Evolutionary conservation across 2,329 filamentous ascomycete genomes (phyloP), one percentile per base, ranked within the genome.

Genomic region (Xylariaceae sp.): DNA sequence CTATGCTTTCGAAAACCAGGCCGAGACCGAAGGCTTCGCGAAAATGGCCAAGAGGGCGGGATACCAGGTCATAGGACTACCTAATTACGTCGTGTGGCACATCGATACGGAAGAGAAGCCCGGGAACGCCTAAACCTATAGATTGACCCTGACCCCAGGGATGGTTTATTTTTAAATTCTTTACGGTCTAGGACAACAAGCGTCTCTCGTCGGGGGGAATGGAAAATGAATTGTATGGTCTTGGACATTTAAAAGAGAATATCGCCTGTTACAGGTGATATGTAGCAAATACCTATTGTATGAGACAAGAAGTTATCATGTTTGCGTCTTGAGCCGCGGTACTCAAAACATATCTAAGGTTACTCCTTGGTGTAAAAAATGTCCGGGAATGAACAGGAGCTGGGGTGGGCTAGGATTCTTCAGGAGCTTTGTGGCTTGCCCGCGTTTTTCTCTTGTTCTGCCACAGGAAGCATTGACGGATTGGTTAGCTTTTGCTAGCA

Each of bases 51-150:
- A 94, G 69, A 76, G 88, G 48, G 92, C 92, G 13, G 92, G 92
- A 31, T 97, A 96, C 61, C 76, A 87, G 57, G 92, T 98, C 17
- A 78, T 88, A 52, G 92, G 92, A 31, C 71, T 98, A 40, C 92
- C 90, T 29, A 98, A 98, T 63, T 98, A 98, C 61, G 83, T 98
- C 35, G 90, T 98, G 43, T 98, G 92, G 92, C 92, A 98, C 61
- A 86, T 95, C 56, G 92, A 98, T 63, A 98, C 92, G 2, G 80
- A 89, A 40, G 92, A 98, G 70, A 95, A 96, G 73, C 77, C 80
- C 23, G 88, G 88, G 23, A 97, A 97, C 61, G 59, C 66, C 52
- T 76, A n/a, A n/a, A n/a, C n/a, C n/a, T n/a, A n/a, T n/a, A n/a
- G 66, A 56, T 45, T 32, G 36, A 32, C 33, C 12, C n/a, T n/a